These are phyloP conservation scores for Tardiomyces digboiensis DNA, from an alignment of 1,139 yeast species.

Conservation along the genomic window DNA sequence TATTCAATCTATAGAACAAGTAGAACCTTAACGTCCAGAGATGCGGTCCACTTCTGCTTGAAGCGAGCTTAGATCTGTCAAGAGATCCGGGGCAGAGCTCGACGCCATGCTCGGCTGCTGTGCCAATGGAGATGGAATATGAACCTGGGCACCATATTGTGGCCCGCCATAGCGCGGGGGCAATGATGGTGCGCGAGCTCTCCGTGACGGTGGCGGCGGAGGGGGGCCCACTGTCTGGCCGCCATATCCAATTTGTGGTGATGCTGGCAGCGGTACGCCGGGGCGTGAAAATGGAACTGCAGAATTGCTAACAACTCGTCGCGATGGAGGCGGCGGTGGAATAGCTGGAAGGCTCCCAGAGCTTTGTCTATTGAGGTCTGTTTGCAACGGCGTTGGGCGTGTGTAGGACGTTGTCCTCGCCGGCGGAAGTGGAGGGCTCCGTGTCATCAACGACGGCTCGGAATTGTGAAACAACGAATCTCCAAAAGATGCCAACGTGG, in stretches of 20 bases:
- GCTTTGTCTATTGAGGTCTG: no score
- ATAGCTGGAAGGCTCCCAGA: conserved; percentile 11
- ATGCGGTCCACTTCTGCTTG: conserved; percentile 21
- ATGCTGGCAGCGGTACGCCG: neutral
- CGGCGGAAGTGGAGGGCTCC: no score
- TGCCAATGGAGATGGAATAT: conserved; percentile 5
- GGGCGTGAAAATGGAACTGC: neutral
- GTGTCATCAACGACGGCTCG: no score
- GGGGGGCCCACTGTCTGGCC: conserved; percentile 8
- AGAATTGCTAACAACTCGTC: conserved; percentile 11
- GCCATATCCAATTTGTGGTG: neutral
- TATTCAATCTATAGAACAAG: conserved; percentile 1
- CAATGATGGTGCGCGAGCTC: conserved; percentile 5
- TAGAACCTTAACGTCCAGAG: conserved; percentile 7
- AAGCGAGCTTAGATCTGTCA: conserved; percentile 20
- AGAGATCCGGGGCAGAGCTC: conserved; percentile 20
- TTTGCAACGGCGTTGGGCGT: no score
- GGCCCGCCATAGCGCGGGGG: conserved; percentile 4
- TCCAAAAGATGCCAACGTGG: no score
- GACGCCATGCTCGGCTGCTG: conserved; percentile 2
- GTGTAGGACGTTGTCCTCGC: no score
- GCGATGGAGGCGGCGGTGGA: conserved; percentile 16
- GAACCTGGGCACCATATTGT: neutral
- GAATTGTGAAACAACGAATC: no score
- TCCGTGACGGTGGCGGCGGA: conserved; percentile 11